Percentiles rank a stretch among this genome's conserved stretches.
Evolutionary conservation across 306 rosid species (phyloP).

Genomic region (Rosa chinensis): DNA sequence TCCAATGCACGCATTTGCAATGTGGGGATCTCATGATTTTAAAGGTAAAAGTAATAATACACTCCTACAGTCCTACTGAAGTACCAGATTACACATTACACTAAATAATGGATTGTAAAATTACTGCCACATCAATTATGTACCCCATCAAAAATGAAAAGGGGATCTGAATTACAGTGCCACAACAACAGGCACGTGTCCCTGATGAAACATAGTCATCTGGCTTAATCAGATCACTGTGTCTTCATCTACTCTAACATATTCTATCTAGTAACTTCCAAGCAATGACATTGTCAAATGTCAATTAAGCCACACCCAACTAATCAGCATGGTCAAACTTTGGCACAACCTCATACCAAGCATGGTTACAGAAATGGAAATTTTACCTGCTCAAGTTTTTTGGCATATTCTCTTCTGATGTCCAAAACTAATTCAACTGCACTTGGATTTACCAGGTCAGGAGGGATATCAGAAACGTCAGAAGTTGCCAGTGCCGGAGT

Average conservation of each 20-base stretch:
- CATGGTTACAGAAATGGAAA: slow-evolving; percentile 9
- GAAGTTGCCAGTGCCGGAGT: slow-evolving; percentile 40
- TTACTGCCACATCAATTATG: neutral
- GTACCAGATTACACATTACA: neutral
- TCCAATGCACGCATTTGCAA: neutral
- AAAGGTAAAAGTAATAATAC: neutral
- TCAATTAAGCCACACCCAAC: slow-evolving; percentile 16
- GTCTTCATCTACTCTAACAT: neutral
- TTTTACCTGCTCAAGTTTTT: slow-evolving; percentile 83
- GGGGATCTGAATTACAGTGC: neutral
- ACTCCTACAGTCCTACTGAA: neutral
- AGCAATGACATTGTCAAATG: slow-evolving; percentile 19
- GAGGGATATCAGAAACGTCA: slow-evolving; percentile 58
- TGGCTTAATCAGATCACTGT: neutral
- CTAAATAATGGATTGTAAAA: neutral
- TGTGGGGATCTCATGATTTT: neutral
- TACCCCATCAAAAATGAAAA: neutral
- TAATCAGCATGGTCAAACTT: slow-evolving; percentile 7
- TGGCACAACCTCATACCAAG: slow-evolving; percentile 18
- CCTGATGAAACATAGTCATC: neutral
- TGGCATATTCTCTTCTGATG: slow-evolving; percentile 73
- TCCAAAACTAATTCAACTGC: slow-evolving; percentile 73
- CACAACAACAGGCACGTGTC: neutral
- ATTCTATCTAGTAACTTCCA: neutral
- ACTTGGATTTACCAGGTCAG: slow-evolving; percentile 71